A percentile compares a stretch with the other conserved stretches of the same genome.
Evolutionary conservation across 176 grass and related monocot species (phyloP).

Genomic region (Lolium multiflorum): DNA sequence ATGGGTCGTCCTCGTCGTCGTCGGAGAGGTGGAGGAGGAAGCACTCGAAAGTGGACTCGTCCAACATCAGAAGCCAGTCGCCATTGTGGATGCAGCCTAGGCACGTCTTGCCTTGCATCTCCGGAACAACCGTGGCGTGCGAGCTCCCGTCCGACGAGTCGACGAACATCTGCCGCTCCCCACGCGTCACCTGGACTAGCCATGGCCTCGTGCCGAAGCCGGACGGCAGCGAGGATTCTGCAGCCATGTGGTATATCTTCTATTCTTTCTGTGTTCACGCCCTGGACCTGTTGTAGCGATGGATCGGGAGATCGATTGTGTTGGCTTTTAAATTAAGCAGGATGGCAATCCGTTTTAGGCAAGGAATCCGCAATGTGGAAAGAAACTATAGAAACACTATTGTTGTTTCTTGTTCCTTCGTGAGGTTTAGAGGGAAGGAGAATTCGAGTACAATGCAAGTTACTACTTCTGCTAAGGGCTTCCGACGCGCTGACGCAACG

Average conservation of each 20-base stretch:
- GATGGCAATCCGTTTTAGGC: no score
- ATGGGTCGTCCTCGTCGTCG: background rate
- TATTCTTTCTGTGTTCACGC: no score
- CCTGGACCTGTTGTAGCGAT: no score
- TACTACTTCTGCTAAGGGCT: no score
- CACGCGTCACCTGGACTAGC: background rate
- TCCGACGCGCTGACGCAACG: no score
- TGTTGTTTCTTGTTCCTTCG: no score
- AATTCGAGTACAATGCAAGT: no score
- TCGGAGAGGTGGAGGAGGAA: constrained; percentile 11
- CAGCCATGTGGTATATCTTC: background rate
- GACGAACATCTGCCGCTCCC: background rate
- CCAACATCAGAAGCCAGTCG: constrained; percentile 19
- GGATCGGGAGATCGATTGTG: no score
- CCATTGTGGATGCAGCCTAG: constrained; percentile 10
- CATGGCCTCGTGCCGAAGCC: constrained; percentile 28
- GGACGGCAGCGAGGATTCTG: background rate
- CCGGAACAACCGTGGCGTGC: background rate
- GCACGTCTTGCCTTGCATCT: constrained; percentile 25
- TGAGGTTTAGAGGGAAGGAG: no score
- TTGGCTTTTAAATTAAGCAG: no score
- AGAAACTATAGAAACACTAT: no score
- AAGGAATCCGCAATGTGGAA: no score
- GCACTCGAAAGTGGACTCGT: constrained; percentile 20
- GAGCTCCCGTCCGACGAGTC: constrained; percentile 3